Percentiles rank a stretch among this genome's conserved stretches.
phyloP scores from a whole-genome alignment of 371 early-diverging fungal genomes.

The Amoeboaphelidium occidentale region DNA sequence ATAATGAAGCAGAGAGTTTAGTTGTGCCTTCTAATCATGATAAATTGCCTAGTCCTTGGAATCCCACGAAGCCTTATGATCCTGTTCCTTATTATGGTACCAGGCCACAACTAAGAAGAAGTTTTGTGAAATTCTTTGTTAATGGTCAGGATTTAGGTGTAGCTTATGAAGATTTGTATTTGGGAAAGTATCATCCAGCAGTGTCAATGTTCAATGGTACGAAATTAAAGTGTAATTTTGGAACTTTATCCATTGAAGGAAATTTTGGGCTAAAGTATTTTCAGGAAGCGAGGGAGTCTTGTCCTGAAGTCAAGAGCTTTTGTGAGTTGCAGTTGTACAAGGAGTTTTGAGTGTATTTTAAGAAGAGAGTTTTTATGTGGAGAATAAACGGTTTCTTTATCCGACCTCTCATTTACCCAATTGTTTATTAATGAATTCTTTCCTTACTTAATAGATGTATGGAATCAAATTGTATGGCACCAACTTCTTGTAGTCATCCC shows the following conservation, averaged over 20 bases:
- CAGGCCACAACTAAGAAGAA: slow-evolving; percentile 11
- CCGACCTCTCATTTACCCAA: no score
- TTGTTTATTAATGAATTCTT: no score
- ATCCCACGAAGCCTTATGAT: background rate
- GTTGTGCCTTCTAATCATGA: slow-evolving; percentile 4
- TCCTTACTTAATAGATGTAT: slow-evolving; percentile 7
- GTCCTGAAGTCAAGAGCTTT: no score
- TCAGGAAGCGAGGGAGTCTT: no score
- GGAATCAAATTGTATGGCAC: slow-evolving; percentile 37
- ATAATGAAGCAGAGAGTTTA: no score
- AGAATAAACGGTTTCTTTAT: no score
- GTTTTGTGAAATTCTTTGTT: slow-evolving; percentile 27
- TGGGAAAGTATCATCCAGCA: slow-evolving; percentile 11
- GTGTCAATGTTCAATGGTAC: background rate
- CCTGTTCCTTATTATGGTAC: slow-evolving; percentile 5
- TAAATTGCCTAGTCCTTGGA: background rate
- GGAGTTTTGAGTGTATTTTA: no score
- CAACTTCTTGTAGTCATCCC: slow-evolving; percentile 31
- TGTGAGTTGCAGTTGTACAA: no score
- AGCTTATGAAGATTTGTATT: slow-evolving; percentile 28
- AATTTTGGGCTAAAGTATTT: no score
- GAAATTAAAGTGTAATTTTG: background rate
- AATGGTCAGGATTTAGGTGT: slow-evolving; percentile 31
- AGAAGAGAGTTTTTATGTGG: no score
- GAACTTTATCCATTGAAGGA: background rate